Base-by-base conservation (phyloP, 2,329 filamentous ascomycete genomes). In the Bipolaris zeicola region DNA sequence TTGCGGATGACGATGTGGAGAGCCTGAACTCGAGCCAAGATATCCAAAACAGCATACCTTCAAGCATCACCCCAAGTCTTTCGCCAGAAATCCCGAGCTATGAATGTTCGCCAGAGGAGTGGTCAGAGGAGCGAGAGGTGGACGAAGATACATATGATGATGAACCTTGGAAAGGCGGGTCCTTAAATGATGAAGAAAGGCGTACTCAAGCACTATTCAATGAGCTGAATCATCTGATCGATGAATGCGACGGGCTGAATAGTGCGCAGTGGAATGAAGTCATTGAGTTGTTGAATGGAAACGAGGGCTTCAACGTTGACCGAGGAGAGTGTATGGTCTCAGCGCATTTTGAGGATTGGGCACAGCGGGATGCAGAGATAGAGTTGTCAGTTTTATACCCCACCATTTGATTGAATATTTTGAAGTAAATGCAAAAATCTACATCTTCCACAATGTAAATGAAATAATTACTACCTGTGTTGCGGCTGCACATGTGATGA, bases 141-240 rank as follows among this genome's bases (percentile, higher is more conserved):
- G 13, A 41, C 11, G 43, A 47, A 8, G 39, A 50, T n/a, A 37
- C 6, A 31, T 33, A 18, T n/a, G 16, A 34, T 13, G 50, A 20
- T 14, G 24, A 46, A 31, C 16, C 13, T 41, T 16, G 14, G 16
- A 39, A n/a, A 24, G 37, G 7, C 13, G 16, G 13, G n/a, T 18
- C 5, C 14, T 5, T 20, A 3, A 6, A 38, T 8, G 26, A 38
- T 16, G 36, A 31, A 18, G 36, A 38, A 47, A 7, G 28, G 20
- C 26, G 36, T 8, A 22, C 7, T 7, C 18, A 47, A n/a, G 42
- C 43, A 14, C 26, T 47, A 7, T 31, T 52, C 26, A 18, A 47
- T 18, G 42, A 52, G 10, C 14, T 52, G 7, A 34, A 34, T 11
- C 43, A 8, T 34, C 50, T 52, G 5, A 52, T 42, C 24, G 43